A percentile compares a stretch with the other conserved stretches of the same genome.
phyloP scores from a whole-genome alignment of 495 filamentous ascomycete species.

The Hypoxylon perforatum region DNA sequence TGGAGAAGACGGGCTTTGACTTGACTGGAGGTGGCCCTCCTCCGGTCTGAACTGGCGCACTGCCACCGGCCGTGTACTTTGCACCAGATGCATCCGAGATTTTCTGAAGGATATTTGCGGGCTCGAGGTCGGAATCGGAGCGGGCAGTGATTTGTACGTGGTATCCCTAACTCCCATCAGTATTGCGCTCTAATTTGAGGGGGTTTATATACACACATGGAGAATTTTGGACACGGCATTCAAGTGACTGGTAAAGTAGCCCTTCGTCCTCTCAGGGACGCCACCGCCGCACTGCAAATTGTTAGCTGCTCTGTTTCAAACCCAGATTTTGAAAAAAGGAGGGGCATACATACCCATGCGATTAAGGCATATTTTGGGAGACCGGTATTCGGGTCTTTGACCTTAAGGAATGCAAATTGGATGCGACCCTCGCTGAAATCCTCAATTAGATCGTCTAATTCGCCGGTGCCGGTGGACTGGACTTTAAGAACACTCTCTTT shows the following conservation, averaged over 20 bases:
- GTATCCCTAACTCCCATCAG: slow-evolving; percentile 71
- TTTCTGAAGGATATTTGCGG: slow-evolving; percentile 89
- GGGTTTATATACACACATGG: slow-evolving; percentile 67
- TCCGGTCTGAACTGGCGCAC: slow-evolving; percentile 59
- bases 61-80: slow-evolving; percentile 80
- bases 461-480: slow-evolving; percentile 91
- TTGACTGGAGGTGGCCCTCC: slow-evolving; percentile 75
- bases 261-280: slow-evolving; percentile 97
- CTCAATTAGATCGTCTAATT: slow-evolving; percentile 92
- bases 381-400: slow-evolving; percentile 92
- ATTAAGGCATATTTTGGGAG: slow-evolving; percentile 94
- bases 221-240: slow-evolving; percentile 89
- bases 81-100: slow-evolving; percentile 96
- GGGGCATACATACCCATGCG: slow-evolving; percentile 69
- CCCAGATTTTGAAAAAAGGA: slow-evolving; percentile 49
- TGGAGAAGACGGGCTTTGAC: slow-evolving; percentile 89
- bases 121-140: slow-evolving; percentile 86
- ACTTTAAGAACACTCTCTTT: slow-evolving; percentile 97
- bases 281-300: slow-evolving; percentile 82
- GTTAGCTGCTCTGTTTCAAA: slow-evolving; percentile 22
- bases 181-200: slow-evolving; percentile 15
- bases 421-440: slow-evolving; percentile 97
- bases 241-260: slow-evolving; percentile 95
- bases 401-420: slow-evolving; percentile 96
- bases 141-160: slow-evolving; percentile 97